Base-by-base conservation (phyloP, 192 early-diverging fungal genomes). In the Backusella psychrophila region DNA sequence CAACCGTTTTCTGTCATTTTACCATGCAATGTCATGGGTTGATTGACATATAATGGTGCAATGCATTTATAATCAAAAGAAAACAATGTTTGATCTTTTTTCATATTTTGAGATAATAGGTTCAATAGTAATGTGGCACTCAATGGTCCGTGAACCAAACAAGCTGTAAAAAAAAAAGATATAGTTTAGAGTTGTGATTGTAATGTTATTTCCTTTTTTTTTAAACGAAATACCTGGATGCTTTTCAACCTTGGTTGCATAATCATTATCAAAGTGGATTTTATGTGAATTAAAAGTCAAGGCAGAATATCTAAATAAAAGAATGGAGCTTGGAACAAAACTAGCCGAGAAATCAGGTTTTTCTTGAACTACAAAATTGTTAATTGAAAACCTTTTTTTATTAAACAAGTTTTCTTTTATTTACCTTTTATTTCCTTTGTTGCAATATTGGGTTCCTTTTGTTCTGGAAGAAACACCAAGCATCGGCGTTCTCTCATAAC, bases 401-500 rank as follows among this genome's bases (percentile, higher is more conserved):
- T 6, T 0, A 53, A 23, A 9, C 8, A 21, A n/a, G 29, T 29
- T 29, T 4, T 9, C 14, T 9, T 36, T 6, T n/a, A 71, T 5
- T 49, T 14, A 71, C 70, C 70, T 71, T 36, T 44, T 33, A 49
- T 71, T 5, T 29, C 39, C 41, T 39, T 71, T 31, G 70, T 12
- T 31, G n/a, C 23, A 8, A 15, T 17, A 33, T 23, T 49, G 0
- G 6, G 14, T 5, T 49, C 21, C 29, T 71, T 59, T 9, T 69
- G 67, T 66, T 78, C 74, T 23, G 81, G 76, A 80, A 84, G 83
- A 75, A 96, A 97, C 0, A 90, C 93, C 74, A 95, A 69, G 31
- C 87, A 86, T 34, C 94, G 83, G 1, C 82, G 81, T 78, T 97
- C 95, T 1, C 81, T 83, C 75, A 94, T 80, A 19, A 88, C 80